Conservation (phyloP, 441 rosid genomes). For the Erodium chrysanthum region DNA sequence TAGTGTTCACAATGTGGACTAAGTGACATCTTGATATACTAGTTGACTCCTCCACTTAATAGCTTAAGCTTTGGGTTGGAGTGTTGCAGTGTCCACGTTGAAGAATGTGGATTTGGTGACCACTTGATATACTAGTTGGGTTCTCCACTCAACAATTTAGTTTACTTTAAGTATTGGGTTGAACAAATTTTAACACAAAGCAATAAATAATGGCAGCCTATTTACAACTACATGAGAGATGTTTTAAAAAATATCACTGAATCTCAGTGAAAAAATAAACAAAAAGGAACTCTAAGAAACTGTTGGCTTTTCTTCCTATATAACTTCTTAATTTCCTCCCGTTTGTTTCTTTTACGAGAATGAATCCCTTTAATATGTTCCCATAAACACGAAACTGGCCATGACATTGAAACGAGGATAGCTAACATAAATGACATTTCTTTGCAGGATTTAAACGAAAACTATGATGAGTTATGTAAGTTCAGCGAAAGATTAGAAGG, state of each 20-base stretch:
- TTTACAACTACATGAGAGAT: background rate
- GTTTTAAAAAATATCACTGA: too few relatives aligned
- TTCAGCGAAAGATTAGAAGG: conserved; percentile 9
- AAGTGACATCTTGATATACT: too few relatives aligned
- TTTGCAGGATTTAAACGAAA: background rate
- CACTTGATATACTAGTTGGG: too few relatives aligned
- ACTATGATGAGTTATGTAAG: background rate
- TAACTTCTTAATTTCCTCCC: background rate
- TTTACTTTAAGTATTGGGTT: too few relatives aligned
- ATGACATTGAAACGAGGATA: background rate
- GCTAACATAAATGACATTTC: background rate
- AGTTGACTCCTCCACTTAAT: too few relatives aligned
- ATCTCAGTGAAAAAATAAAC: background rate
- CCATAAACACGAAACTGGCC: background rate
- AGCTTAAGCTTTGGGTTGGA: too few relatives aligned
- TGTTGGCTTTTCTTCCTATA: background rate
- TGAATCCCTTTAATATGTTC: background rate
- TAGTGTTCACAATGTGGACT: background rate
- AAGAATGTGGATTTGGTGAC: too few relatives aligned
- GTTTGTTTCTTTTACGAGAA: too few relatives aligned
- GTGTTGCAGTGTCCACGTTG: too few relatives aligned
- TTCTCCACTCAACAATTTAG: too few relatives aligned
- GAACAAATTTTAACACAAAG: too few relatives aligned
- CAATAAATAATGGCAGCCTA: background rate
- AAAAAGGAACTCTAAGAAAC: too few relatives aligned